Conservation (phyloP, 2,329 filamentous ascomycete species). For the Sarocladium brachiariae region DNA sequence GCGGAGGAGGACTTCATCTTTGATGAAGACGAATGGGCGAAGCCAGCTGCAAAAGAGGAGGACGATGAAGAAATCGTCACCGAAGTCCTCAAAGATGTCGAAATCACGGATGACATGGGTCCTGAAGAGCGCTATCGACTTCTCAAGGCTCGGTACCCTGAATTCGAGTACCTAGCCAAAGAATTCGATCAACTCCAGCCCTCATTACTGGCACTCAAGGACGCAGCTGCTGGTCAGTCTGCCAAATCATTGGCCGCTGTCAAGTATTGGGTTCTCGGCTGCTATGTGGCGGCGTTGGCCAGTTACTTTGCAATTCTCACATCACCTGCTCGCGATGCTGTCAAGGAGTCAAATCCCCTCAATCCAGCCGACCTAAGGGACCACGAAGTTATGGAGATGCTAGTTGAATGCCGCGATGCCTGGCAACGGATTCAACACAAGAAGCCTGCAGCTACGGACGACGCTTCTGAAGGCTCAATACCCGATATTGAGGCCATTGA, state of each 20-base stretch:
- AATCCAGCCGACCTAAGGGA: slow-evolving; percentile 76
- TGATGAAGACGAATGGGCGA: slow-evolving; percentile 80
- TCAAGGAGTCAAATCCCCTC: slow-evolving; percentile 50
- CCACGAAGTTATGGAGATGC: slow-evolving; percentile 81
- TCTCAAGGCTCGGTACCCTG: slow-evolving; percentile 76
- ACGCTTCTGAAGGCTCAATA: slow-evolving; percentile 1
- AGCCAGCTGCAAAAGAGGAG: slow-evolving; percentile 40
- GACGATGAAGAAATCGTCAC: slow-evolving; percentile 63
- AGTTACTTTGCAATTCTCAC: slow-evolving; percentile 96
- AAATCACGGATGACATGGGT: slow-evolving; percentile 74
- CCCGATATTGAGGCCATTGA: slow-evolving; percentile 19
- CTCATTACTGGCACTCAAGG: slow-evolving; percentile 50
- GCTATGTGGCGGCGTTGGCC: slow-evolving; percentile 78
- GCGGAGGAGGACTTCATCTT: slow-evolving; percentile 89
- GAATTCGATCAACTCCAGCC: slow-evolving; percentile 72
- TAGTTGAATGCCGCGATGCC: slow-evolving; percentile 71
- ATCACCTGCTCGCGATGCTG: slow-evolving; percentile 60
- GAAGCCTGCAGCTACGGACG: slow-evolving; percentile 33
- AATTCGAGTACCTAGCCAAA: slow-evolving; percentile 78
- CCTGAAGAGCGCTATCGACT: slow-evolving; percentile 68
- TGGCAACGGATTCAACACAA: slow-evolving; percentile 71
- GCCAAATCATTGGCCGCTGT: slow-evolving; percentile 53
- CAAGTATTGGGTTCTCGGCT: slow-evolving; percentile 74
- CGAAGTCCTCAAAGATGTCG: slow-evolving; percentile 77
- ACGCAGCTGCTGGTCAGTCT: slow-evolving; percentile 46